Evolutionary conservation across 352 stramenopile genomes (phyloP), one percentile per base, ranked within the genome.

Genomic region (Pythium plurisporium): DNA sequence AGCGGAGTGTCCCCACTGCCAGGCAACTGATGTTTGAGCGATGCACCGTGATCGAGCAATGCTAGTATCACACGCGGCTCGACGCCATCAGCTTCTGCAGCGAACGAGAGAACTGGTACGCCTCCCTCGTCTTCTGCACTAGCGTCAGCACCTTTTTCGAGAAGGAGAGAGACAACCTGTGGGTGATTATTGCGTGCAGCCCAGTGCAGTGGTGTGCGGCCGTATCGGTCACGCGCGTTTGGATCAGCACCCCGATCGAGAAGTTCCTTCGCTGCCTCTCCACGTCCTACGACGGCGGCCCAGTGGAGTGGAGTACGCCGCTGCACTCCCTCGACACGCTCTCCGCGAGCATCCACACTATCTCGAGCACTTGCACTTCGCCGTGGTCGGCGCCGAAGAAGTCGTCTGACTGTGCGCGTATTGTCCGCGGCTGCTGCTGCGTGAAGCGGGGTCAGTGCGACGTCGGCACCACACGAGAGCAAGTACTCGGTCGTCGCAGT

Each of bases 361-460:
- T 70, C 71, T 15, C 74, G 69, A 3, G 19, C 23, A 8, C 23
- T 30, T 1, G 14, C 8, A 40, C 4, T 22, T 25, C 26, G 14
- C 5, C n/a, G 19, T 19, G 6, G 41, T n/a, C 53, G 53, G 11
- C 47, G 47, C 17, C 62, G 62, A 2, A 92, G 66, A 19, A 90
- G 62, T 27, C 62, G 59, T 50, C 69, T 71, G 14, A 93, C 72
- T 26, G 52, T 61, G 5, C 27, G 40, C 3, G 67, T 52, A 47
- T 91, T 73, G 19, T 87, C 72, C 7, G 65, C 66, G 0, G 79
- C 83, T n/a, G 79, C 74, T 0, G 83, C 83, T n/a, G 76, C 63
- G 55, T 93, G 83, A 5, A 93, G 71, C 29, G 83, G 81, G 10
- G 83, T 91, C 34, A 93, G 49, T 14, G 83, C 81, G 1, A 93